These are phyloP conservation scores for Neopestalotiopsis sp. DNA, from an alignment of 2,329 filamentous ascomycete genomes.

Conservation along the genomic window DNA sequence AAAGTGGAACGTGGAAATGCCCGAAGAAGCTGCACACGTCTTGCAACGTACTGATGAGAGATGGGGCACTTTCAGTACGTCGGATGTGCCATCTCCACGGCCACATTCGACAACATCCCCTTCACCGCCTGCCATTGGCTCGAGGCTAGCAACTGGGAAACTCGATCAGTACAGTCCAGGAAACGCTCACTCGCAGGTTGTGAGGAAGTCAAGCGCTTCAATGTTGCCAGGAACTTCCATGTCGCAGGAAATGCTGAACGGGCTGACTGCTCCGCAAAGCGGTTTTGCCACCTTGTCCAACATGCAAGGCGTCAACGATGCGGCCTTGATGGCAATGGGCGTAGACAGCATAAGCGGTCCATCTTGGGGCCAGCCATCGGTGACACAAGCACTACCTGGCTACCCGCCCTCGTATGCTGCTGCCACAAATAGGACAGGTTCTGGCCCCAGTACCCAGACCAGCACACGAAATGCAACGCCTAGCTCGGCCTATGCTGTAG, in stretches of 20 bases:
- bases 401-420: slow-evolving; percentile 35
- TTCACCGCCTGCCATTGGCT: slow-evolving; percentile 27
- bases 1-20: slow-evolving; percentile 90
- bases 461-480: slow-evolving; percentile 35
- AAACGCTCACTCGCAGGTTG: slow-evolving; percentile 38
- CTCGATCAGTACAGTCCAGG: slow-evolving; percentile 42
- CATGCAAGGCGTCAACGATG: slow-evolving; percentile 26
- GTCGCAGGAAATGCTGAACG: slow-evolving; percentile 35
- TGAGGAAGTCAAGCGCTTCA: slow-evolving; percentile 33
- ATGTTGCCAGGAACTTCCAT: slow-evolving; percentile 31
- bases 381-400: slow-evolving; percentile 32
- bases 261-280: slow-evolving; percentile 28
- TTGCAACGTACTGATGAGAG: slow-evolving; percentile 80
- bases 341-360: slow-evolving; percentile 26
- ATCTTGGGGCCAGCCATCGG: slow-evolving; percentile 32
- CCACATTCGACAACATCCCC: slow-evolving; percentile 33
- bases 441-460: slow-evolving; percentile 27
- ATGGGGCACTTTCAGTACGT: slow-evolving; percentile 74
- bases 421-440: slow-evolving; percentile 25
- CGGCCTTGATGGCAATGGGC: slow-evolving; percentile 28
- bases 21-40: slow-evolving; percentile 79
- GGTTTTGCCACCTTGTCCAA: slow-evolving; percentile 28
- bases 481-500: slow-evolving; percentile 46
- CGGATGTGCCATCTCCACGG: slow-evolving; percentile 63
- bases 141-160: slow-evolving; percentile 21